phyloP scores from a whole-genome alignment of 805 yeast genomes.

The Metschnikowia orientalis region DNA sequence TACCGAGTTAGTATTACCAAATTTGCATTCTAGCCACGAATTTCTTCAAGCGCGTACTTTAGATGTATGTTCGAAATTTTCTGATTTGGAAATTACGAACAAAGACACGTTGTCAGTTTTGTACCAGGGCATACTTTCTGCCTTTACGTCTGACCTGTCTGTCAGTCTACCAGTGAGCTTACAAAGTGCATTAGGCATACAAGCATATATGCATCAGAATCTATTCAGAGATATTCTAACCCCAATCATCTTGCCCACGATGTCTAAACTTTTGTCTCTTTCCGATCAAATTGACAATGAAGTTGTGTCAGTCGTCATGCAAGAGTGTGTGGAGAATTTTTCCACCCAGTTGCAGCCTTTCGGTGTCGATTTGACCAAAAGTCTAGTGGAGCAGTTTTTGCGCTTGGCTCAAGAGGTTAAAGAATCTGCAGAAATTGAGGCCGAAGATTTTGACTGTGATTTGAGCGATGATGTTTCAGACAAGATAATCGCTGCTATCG shows the following conservation, averaged over 20 bases:
- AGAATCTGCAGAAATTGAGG: slow-evolving; percentile 43
- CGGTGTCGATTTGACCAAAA: slow-evolving; percentile 26
- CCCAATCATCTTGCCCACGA: slow-evolving; percentile 67
- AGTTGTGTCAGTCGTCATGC: slow-evolving; percentile 84
- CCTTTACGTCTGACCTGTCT: slow-evolving; percentile 23
- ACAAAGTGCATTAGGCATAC: slow-evolving; percentile 81
- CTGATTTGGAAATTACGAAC: slow-evolving; percentile 50
- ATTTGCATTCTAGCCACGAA: slow-evolving; percentile 54
- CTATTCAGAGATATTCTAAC: slow-evolving; percentile 67
- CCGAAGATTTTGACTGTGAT: slow-evolving; percentile 27
- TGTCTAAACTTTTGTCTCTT: slow-evolving; percentile 71
- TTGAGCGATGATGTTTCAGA: slow-evolving; percentile 43
- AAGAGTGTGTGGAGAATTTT: slow-evolving; percentile 88
- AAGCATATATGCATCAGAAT: slow-evolving; percentile 63
- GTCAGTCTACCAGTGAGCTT: slow-evolving; percentile 67
- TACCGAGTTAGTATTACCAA: slow-evolving; percentile 62
- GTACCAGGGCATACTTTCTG: slow-evolving; percentile 32
- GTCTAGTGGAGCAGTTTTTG: slow-evolving; percentile 26
- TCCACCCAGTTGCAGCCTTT: slow-evolving; percentile 66
- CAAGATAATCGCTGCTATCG: slow-evolving; percentile 77
- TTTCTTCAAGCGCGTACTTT: slow-evolving; percentile 75
- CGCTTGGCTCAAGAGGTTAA: slow-evolving; percentile 38
- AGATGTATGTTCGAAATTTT: slow-evolving; percentile 61
- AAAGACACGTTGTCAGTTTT: slow-evolving; percentile 22
- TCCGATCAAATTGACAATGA: slow-evolving; percentile 85